phyloP scores from a whole-genome alignment of 768 basidiomycete species.

The Scleroderma citrinum region DNA sequence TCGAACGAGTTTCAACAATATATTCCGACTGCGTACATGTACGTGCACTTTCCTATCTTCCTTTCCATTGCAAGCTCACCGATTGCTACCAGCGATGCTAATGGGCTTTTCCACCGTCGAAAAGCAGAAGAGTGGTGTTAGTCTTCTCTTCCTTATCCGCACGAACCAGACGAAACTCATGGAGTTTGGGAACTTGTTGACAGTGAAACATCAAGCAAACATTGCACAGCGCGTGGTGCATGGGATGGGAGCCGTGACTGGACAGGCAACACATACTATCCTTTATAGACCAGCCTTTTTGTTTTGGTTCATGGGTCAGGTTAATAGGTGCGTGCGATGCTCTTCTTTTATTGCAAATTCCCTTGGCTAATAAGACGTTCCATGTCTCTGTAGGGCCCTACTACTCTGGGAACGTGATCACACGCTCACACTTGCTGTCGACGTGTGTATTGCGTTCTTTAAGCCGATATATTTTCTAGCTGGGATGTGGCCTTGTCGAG shows the following conservation, averaged over 20 bases:
- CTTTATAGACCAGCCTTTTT: conserved; percentile 59
- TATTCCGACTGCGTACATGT: conserved; percentile 55
- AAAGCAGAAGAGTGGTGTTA: conserved; percentile 67
- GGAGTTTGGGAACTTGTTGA: neutral
- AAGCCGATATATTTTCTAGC: conserved; percentile 57
- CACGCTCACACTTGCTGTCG: conserved; percentile 52
- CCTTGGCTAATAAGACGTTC: neutral
- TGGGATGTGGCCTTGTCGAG: conserved; percentile 58
- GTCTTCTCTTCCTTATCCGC: conserved; percentile 27
- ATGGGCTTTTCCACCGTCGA: conserved; percentile 41
- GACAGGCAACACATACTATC: conserved; percentile 39
- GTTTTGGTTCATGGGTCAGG: conserved; percentile 74
- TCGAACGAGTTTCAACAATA: conserved; percentile 64
- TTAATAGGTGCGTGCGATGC: conserved; percentile 40
- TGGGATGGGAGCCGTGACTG: conserved; percentile 57
- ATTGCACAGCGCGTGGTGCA: conserved; percentile 56
- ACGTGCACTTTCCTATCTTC: conserved; percentile 17
- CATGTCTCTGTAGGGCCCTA: conserved; percentile 37
- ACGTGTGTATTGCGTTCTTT: conserved; percentile 56
- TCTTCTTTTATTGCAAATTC: neutral
- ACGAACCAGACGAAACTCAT: too few relatives aligned
- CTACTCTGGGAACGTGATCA: conserved; percentile 58
- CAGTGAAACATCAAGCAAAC: conserved; percentile 56
- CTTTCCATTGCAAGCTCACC: neutral
- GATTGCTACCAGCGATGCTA: conserved; percentile 34